A percentile compares a stretch with the other conserved stretches of the same genome.
phyloP scores from a whole-genome alignment of 768 basidiomycete genomes.

The Pleurotus tuoliensis region DNA sequence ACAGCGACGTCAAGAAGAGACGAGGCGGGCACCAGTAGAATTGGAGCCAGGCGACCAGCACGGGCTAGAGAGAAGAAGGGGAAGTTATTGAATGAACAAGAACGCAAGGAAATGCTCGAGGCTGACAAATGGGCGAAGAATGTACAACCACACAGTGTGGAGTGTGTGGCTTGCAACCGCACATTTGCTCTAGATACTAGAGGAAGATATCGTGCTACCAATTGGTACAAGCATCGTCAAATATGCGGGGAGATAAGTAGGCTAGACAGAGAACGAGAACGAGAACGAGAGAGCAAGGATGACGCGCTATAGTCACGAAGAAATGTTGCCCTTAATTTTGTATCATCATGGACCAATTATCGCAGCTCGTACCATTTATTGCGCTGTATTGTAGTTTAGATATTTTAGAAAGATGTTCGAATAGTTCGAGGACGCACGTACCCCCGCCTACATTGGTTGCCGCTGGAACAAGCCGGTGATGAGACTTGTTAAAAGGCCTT shows the following conservation, averaged over 20 bases:
- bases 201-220: slow-evolving; percentile 16
- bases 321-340: background rate
- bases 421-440: background rate
- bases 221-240: slow-evolving; percentile 18
- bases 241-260: slow-evolving; percentile 15
- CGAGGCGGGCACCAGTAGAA: background rate
- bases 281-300: background rate
- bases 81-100: slow-evolving; percentile 11
- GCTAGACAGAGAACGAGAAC: background rate
- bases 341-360: background rate
- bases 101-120: slow-evolving; percentile 13
- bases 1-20: background rate
- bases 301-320: background rate
- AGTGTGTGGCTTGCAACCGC: slow-evolving; percentile 15
- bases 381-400: background rate
- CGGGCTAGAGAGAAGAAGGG: slow-evolving; percentile 8
- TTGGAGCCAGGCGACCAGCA: background rate
- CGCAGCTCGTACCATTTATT: background rate
- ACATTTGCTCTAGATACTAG: slow-evolving; percentile 17
- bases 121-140: slow-evolving; percentile 16
- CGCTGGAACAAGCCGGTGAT: background rate
- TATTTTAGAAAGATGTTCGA: background rate
- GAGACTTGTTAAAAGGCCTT: background rate
- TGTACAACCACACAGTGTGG: slow-evolving; percentile 16
- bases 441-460: background rate